These are phyloP conservation scores for Skeletonema potamos DNA, from an alignment of 108 stramenopile genomes.

Conservation along the genomic window DNA sequence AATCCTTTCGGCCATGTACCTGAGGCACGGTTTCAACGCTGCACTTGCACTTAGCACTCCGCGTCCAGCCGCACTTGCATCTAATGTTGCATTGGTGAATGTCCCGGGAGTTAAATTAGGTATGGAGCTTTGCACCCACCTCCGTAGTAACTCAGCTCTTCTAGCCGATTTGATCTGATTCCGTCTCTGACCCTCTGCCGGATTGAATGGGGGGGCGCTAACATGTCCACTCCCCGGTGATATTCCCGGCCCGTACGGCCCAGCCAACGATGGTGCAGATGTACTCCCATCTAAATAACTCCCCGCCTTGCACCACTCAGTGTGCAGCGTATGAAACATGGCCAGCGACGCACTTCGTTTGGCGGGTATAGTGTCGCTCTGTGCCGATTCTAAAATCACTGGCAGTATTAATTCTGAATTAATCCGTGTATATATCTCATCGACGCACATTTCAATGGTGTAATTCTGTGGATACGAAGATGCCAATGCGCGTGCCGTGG, in stretches of 20 bases:
- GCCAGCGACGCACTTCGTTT: slow-evolving; percentile 71
- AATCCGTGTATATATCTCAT: slow-evolving; percentile 71
- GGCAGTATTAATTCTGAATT: slow-evolving; percentile 77
- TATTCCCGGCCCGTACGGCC: slow-evolving; percentile 56
- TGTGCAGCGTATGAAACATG: slow-evolving; percentile 69
- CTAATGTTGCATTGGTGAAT: slow-evolving; percentile 61
- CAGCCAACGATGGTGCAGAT: slow-evolving; percentile 22
- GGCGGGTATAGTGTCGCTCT: slow-evolving; percentile 70
- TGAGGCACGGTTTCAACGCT: slow-evolving; percentile 67
- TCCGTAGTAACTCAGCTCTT: slow-evolving; percentile 67
- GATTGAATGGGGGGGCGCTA: slow-evolving; percentile 11
- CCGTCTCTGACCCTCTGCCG: slow-evolving; percentile 28
- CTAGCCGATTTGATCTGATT: slow-evolving; percentile 58
- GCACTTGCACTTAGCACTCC: slow-evolving; percentile 79
- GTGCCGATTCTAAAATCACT: slow-evolving; percentile 75
- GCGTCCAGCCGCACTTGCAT: slow-evolving; percentile 60
- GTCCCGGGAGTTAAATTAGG: slow-evolving; percentile 68
- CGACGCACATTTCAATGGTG: slow-evolving; percentile 60
- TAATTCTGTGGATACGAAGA: slow-evolving; percentile 52
- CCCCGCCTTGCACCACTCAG: slow-evolving; percentile 69
- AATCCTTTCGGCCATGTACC: slow-evolving; percentile 76
- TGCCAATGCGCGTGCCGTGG: slow-evolving; percentile 52
- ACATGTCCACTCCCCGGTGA: slow-evolving; percentile 4
- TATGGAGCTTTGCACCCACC: slow-evolving; percentile 78
- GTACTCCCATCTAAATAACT: slow-evolving; percentile 66